These are phyloP conservation scores for Ensete ventricosum DNA, from an alignment of 176 grass and related monocot species.

Conservation along the genomic window DNA sequence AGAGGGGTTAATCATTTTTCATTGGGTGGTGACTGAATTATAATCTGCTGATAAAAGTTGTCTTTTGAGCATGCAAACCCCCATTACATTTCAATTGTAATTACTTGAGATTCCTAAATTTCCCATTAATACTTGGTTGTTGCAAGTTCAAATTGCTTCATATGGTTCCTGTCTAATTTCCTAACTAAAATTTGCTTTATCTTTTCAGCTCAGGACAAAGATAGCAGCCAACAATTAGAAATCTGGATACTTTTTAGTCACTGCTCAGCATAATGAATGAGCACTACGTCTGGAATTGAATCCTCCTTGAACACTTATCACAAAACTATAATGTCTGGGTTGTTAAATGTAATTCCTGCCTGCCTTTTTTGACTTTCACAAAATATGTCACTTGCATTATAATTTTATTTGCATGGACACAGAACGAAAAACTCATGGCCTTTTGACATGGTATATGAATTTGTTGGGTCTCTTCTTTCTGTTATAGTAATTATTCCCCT, in stretches of 20 bases:
- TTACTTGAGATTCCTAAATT: background rate
- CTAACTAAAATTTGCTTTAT: background rate
- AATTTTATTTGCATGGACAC: background rate
- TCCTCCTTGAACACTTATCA: background rate
- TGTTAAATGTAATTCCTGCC: constrained; percentile 6
- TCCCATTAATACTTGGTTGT: background rate
- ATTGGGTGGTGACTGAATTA: background rate
- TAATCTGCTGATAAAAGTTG: background rate
- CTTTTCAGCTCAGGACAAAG: background rate
- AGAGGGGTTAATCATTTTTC: background rate
- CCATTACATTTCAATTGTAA: background rate
- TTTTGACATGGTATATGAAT: background rate
- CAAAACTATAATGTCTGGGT: constrained; percentile 1
- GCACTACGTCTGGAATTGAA: background rate
- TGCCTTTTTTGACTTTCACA: background rate
- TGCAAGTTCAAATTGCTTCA: background rate
- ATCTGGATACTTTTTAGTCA: background rate
- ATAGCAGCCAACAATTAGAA: background rate
- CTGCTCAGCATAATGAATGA: background rate
- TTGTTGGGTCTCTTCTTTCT: background rate
- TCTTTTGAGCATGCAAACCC: background rate
- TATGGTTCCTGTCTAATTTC: background rate
- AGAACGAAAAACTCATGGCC: background rate
- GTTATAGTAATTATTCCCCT: background rate
- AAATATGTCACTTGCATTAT: background rate